A percentile compares a stretch with the other conserved stretches of the same genome.
Evolutionary conservation across 2,329 filamentous ascomycete species (phyloP).

Genomic region (Cladosporium cucumerinum): DNA sequence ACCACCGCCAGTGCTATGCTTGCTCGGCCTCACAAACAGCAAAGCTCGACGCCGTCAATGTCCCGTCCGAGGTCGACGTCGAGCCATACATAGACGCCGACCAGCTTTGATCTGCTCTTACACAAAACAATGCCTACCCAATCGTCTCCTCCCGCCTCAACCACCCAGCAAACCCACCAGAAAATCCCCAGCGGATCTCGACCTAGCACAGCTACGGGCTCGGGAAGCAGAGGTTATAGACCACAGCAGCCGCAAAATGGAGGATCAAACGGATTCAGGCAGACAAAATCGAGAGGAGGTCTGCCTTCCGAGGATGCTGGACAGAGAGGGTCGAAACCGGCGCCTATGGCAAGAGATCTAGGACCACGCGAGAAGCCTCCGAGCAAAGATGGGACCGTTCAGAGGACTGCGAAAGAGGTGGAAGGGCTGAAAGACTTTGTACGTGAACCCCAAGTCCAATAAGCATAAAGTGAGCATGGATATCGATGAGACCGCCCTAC

Average conservation of each 20-base stretch:
- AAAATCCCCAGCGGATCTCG: conserved; percentile 7
- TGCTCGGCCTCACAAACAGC: neutral
- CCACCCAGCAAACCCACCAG: conserved; percentile 4
- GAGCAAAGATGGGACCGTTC: conserved; percentile 58
- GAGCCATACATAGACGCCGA: conserved; percentile 3
- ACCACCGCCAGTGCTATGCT: conserved; percentile 14
- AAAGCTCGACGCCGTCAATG: conserved; percentile 14
- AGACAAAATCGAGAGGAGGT: neutral
- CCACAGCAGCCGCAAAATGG: conserved; percentile 3
- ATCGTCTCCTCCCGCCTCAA: conserved; percentile 8
- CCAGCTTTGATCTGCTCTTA: neutral
- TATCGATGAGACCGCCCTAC: neutral
- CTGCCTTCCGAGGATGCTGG: neutral
- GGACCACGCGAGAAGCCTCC: conserved; percentile 37
- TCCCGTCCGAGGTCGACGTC: conserved; percentile 7
- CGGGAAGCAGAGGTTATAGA: conserved; percentile 3
- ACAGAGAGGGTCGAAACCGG: neutral
- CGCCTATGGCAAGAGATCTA: neutral
- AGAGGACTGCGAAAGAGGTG: conserved; percentile 69
- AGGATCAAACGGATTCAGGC: neutral
- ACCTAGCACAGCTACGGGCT: neutral
- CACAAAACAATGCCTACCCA: conserved; percentile 8
- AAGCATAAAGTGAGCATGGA: neutral
- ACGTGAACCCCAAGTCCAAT: conserved; percentile 53
- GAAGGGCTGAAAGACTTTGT: conserved; percentile 68